phyloP scores from a whole-genome alignment of 495 filamentous ascomycete species.

The Aspergillus incahuasiensis region DNA sequence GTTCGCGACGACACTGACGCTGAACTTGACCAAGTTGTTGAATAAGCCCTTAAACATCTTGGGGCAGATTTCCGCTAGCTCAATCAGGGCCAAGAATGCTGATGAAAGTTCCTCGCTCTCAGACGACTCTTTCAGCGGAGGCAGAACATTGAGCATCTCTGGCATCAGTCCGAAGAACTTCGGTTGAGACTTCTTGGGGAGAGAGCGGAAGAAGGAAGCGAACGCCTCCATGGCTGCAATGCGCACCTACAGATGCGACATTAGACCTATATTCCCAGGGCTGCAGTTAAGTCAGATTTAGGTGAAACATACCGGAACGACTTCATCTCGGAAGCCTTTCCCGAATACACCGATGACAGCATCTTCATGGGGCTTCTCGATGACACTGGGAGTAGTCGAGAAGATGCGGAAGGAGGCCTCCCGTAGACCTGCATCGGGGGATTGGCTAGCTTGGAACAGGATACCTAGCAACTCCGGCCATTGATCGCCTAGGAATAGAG shows the following conservation, averaged over 20 bases:
- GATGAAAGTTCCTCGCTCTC: constrained; percentile 88
- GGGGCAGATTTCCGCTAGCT: constrained; percentile 83
- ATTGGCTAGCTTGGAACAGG: constrained; percentile 85
- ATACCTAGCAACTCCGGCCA: constrained; percentile 88
- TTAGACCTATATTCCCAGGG: background rate
- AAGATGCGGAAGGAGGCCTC: constrained; percentile 93
- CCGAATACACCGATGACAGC: constrained; percentile 79
- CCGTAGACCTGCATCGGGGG: constrained; percentile 70
- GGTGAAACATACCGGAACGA: constrained; percentile 57
- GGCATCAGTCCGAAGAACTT: constrained; percentile 85
- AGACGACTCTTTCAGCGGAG: constrained; percentile 82
- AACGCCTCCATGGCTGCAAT: constrained; percentile 96
- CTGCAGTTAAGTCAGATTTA: background rate
- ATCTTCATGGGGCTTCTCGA: constrained; percentile 91
- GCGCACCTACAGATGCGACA: constrained; percentile 53
- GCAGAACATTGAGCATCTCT: constrained; percentile 85
- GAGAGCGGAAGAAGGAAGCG: constrained; percentile 86
- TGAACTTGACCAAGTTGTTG: constrained; percentile 84
- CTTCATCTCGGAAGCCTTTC: constrained; percentile 85
- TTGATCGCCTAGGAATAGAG: constrained; percentile 55
- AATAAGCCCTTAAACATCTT: constrained; percentile 97
- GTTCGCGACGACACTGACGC: constrained; percentile 86
- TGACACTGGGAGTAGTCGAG: constrained; percentile 89
- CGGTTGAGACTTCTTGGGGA: constrained; percentile 76
- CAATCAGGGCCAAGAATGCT: constrained; percentile 84